phyloP scores from a whole-genome alignment of 345 rosid genomes.

The Pseudoturritis turrita region DNA sequence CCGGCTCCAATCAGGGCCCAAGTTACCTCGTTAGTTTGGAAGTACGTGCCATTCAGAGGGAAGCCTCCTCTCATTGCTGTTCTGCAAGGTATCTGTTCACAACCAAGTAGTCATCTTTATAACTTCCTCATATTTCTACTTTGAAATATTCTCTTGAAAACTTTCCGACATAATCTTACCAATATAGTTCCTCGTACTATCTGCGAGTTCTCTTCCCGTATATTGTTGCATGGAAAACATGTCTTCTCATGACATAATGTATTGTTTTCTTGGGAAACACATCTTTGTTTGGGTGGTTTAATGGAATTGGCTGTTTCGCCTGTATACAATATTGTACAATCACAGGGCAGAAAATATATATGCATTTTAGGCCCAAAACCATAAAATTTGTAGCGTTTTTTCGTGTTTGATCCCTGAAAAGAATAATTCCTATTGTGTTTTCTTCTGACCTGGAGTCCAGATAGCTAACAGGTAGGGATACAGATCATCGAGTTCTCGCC shows the following conservation, averaged over 20 bases:
- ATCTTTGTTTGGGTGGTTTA: constrained; percentile 49
- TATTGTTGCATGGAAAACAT: constrained; percentile 66
- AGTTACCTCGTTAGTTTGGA: constrained; percentile 86
- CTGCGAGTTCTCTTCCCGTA: constrained; percentile 59
- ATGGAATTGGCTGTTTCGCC: constrained; percentile 79
- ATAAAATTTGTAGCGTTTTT: not conserved
- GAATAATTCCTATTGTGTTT: not conserved
- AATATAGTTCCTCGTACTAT: constrained; percentile 81
- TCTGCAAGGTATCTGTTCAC: constrained; percentile 77
- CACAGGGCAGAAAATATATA: not conserved
- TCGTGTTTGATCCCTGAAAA: not conserved
- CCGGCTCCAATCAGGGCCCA: not conserved
- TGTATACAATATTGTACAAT: constrained; percentile 13
- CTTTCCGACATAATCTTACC: constrained; percentile 38
- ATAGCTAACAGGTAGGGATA: constrained; percentile 75
- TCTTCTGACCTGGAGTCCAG: constrained; percentile 80
- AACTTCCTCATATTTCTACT: not conserved
- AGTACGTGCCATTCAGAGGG: constrained; percentile 92
- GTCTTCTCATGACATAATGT: constrained; percentile 45
- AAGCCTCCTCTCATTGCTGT: constrained; percentile 92
- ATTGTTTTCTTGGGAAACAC: constrained; percentile 43
- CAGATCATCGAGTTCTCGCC: constrained; percentile 65
- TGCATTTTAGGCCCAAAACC: not conserved
- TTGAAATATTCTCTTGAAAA: not conserved
- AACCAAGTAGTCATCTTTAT: not conserved